Conservation (phyloP, 2,329 filamentous ascomycete genomes). For the Niveomyces coronatus region DNA sequence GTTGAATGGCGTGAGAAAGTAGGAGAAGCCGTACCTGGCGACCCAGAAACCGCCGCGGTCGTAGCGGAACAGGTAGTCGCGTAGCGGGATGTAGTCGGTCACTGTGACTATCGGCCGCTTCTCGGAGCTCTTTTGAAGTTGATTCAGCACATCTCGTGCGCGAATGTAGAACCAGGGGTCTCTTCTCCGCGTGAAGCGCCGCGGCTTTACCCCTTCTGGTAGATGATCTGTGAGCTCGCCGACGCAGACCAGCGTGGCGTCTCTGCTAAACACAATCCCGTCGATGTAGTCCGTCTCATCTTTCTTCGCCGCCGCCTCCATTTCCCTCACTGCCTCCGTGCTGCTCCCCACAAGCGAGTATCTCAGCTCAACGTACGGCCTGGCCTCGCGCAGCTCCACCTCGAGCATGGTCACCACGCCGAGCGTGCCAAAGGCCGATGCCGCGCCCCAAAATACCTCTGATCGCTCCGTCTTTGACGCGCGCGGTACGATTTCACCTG, state of each 20-base stretch:
- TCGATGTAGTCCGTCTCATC: conserved; percentile 53
- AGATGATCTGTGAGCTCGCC: conserved; percentile 44
- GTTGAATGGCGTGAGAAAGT: conserved; percentile 58
- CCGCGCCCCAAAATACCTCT: conserved; percentile 55
- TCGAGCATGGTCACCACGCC: conserved; percentile 57
- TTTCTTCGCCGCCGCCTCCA: conserved; percentile 33
- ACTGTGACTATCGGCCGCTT: conserved; percentile 13
- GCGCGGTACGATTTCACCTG: conserved; percentile 44
- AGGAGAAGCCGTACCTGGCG: conserved; percentile 49
- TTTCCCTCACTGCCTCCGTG: conserved; percentile 27
- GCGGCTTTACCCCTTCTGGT: conserved; percentile 23
- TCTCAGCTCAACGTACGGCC: conserved; percentile 44
- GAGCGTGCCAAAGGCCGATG: conserved; percentile 55
- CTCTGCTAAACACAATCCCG: conserved; percentile 50
- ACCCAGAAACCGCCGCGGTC: conserved; percentile 53
- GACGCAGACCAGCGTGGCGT: conserved; percentile 47
- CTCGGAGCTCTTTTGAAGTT: conserved; percentile 10
- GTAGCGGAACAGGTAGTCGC: conserved; percentile 58
- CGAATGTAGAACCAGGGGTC: conserved; percentile 72
- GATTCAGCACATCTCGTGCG: conserved; percentile 34
- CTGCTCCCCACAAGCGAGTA: conserved; percentile 39
- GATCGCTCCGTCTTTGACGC: conserved; percentile 43
- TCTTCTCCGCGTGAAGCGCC: conserved; percentile 42
- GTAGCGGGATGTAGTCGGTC: conserved; percentile 46
- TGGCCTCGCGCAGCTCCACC: conserved; percentile 45